Conservation (phyloP, 768 basidiomycete genomes). For the Pisolithus albus region DNA sequence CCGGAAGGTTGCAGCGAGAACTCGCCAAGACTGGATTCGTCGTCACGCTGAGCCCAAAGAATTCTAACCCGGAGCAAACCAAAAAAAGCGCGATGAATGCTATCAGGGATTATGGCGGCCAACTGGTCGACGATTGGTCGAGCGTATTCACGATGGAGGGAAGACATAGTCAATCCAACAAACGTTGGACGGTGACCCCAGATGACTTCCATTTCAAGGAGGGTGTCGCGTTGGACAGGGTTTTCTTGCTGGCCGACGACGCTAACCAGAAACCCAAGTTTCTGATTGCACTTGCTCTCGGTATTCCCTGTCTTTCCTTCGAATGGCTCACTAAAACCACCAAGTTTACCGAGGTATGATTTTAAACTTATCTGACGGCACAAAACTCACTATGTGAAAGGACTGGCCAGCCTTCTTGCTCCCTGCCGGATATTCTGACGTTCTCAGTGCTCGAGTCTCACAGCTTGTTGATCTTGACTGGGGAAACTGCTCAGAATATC, state of each 20-base stretch:
- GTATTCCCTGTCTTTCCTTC: conserved; percentile 71
- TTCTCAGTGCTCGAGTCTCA: conserved; percentile 36
- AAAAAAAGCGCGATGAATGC: conserved; percentile 37
- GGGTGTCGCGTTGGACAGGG: conserved; percentile 35
- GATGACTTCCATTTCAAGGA: conserved; percentile 40
- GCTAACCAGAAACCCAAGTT: conserved; percentile 70
- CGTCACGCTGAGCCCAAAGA: conserved; percentile 42
- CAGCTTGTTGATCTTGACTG: conserved; percentile 45
- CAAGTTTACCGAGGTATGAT: conserved; percentile 27
- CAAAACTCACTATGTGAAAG: conserved; percentile 16
- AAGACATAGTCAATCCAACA: conserved; percentile 32
- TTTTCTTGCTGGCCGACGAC: conserved; percentile 66
- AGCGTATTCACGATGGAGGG: conserved; percentile 53
- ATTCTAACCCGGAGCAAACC: conserved; percentile 30
- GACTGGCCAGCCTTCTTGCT: conserved; percentile 63
- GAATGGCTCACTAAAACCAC: conserved; percentile 38
- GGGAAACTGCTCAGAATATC: conserved; percentile 43
- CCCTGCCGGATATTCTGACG: conserved; percentile 41
- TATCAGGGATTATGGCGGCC: conserved; percentile 48
- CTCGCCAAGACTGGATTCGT: conserved; percentile 51
- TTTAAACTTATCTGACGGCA: conserved; percentile 1
- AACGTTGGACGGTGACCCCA: conserved; percentile 47
- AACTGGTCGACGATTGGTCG: conserved; percentile 57
- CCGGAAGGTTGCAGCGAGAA: conserved; percentile 31
- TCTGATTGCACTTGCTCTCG: conserved; percentile 74